These are phyloP conservation scores for Stentor coeruleus DNA, from an alignment of 73 alveolate genomes.

Conservation along the genomic window DNA sequence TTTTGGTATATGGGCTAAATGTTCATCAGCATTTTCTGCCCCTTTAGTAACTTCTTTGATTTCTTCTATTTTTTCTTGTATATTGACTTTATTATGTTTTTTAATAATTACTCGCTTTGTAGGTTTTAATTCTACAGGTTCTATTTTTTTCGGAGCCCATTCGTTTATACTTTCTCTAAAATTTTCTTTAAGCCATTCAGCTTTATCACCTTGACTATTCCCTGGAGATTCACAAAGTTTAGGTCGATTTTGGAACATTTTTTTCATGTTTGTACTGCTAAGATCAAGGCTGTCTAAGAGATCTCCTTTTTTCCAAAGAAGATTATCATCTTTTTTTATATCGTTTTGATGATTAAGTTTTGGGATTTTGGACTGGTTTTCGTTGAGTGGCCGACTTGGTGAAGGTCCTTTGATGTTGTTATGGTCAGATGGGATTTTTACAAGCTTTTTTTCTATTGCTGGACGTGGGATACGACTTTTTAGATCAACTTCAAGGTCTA, in stretches of 20 bases:
- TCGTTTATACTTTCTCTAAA: constrained; percentile 18
- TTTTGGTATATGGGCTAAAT: too few species aligned
- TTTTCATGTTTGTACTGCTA: background rate
- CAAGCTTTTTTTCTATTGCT: background rate
- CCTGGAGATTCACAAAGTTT: constrained; percentile 10
- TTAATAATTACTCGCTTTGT: too few species aligned
- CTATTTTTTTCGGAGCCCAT: constrained; percentile 20
- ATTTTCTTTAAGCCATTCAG: constrained; percentile 9
- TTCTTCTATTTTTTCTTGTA: too few species aligned
- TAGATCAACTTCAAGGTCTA: background rate
- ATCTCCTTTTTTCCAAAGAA: constrained; percentile 12
- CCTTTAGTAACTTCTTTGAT: too few species aligned
- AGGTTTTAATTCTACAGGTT: too few species aligned
- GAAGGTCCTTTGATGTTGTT: background rate
- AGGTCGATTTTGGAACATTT: background rate
- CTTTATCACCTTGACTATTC: background rate
- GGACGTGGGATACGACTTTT: background rate
- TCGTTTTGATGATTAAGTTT: background rate
- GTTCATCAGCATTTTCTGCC: too few species aligned
- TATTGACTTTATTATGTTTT: too few species aligned
- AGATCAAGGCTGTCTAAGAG: constrained; percentile 15
- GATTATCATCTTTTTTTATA: background rate
- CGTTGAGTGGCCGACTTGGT: background rate
- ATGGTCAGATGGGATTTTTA: background rate
- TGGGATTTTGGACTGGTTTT: background rate